Conservation (phyloP, 2,329 filamentous ascomycete genomes). For the Pyrenochaeta sp. region DNA sequence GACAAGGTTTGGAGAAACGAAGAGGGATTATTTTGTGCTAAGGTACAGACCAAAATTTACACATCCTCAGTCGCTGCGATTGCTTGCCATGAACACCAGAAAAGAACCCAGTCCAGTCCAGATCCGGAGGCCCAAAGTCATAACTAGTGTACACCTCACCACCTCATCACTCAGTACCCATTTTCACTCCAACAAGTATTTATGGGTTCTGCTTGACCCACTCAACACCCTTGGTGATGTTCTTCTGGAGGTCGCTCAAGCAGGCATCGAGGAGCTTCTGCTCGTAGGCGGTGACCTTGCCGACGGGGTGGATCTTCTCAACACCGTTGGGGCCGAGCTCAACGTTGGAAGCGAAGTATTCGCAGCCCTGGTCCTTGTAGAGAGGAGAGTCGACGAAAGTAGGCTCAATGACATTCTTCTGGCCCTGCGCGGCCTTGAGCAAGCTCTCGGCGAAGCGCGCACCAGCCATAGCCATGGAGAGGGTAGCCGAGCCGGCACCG, state of each 20-base stretch:
- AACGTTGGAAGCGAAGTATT: slow-evolving; percentile 96
- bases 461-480: slow-evolving; percentile 99
- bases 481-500: slow-evolving; percentile 93
- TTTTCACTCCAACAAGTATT: slow-evolving; percentile 3
- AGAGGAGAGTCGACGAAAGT: slow-evolving; percentile 96
- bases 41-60: slow-evolving; percentile 33
- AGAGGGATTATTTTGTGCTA: slow-evolving; percentile 28
- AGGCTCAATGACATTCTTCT: slow-evolving; percentile 95
- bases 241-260: slow-evolving; percentile 85
- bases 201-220: slow-evolving; percentile 68
- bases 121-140: slow-evolving; percentile 27
- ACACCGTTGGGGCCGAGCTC: slow-evolving; percentile 97
- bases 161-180: slow-evolving; percentile 1
- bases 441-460: slow-evolving; percentile 86
- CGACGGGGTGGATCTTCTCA: slow-evolving; percentile 89
- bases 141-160: slow-evolving; percentile 40
- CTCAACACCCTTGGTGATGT: slow-evolving; percentile 90
- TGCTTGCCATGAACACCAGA: slow-evolving; percentile 20
- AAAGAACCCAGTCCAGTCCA: slow-evolving; percentile 28
- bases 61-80: slow-evolving; percentile 24
- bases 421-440: slow-evolving; percentile 89
- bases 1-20: neutral
- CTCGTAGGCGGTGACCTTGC: slow-evolving; percentile 85
- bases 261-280: slow-evolving; percentile 87
- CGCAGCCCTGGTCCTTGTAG: slow-evolving; percentile 97